These are phyloP conservation scores for Colletotrichum sublineola DNA, from an alignment of 2,329 filamentous ascomycete genomes.

Conservation along the genomic window DNA sequence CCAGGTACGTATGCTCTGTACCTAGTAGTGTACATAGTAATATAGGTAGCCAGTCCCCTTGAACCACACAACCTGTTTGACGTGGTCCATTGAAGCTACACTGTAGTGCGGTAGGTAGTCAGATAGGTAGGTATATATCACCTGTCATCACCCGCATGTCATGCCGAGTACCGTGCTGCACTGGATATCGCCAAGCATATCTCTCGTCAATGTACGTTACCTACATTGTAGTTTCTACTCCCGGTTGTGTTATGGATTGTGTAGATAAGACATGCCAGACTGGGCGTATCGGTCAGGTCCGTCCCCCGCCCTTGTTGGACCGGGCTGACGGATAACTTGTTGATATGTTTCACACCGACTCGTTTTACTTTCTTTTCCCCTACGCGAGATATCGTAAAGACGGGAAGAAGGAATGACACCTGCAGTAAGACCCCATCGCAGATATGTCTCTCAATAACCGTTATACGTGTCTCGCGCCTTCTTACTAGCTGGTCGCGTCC, in stretches of 20 bases:
- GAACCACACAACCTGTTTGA: slow-evolving; percentile 1
- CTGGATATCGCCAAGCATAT: background rate
- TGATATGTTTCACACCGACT: slow-evolving; percentile 25
- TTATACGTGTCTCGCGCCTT: slow-evolving; percentile 34
- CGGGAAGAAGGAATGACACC: slow-evolving; percentile 32
- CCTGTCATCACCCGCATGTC: slow-evolving; percentile 1
- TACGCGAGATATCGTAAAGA: slow-evolving; percentile 8
- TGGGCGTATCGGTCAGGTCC: background rate
- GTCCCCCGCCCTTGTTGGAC: slow-evolving; percentile 14
- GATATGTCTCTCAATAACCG: slow-evolving; percentile 36
- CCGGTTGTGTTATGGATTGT: background rate
- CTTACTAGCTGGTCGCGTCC: background rate
- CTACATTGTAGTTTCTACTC: background rate
- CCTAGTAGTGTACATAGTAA: background rate
- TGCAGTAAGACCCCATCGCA: slow-evolving; percentile 34
- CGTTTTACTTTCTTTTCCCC: slow-evolving; percentile 32
- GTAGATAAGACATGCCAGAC: background rate
- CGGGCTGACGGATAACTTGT: slow-evolving; percentile 29
- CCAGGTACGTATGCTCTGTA: background rate
- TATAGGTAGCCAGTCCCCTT: background rate
- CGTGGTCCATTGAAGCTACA: slow-evolving; percentile 1
- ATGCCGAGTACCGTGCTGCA: background rate
- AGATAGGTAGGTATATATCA: too few relatives aligned
- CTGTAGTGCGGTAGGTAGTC: too few relatives aligned
- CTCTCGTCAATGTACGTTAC: background rate